Conservation (phyloP, 371 early-diverging fungal genomes). For the Mucor irregularis region DNA sequence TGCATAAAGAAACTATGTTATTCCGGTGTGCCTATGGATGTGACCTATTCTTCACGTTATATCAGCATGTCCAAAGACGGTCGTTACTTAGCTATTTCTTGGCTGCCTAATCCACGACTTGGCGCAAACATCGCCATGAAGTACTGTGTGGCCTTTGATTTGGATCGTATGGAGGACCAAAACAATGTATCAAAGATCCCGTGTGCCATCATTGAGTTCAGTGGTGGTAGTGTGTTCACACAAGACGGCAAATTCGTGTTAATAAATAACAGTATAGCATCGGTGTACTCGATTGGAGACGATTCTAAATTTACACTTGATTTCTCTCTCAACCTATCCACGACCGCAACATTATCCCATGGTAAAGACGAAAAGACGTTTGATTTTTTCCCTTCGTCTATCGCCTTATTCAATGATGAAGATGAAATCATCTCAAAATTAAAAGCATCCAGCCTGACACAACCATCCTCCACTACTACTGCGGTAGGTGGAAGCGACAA, state of each 20-base stretch:
- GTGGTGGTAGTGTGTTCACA: neutral
- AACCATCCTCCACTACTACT: too few relatives aligned
- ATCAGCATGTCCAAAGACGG: neutral
- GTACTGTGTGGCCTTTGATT: neutral
- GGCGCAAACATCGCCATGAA: neutral
- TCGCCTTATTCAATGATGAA: too few relatives aligned
- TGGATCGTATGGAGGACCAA: neutral
- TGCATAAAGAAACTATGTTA: neutral
- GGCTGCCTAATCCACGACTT: neutral
- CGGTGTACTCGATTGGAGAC: too few relatives aligned
- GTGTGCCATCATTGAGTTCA: neutral
- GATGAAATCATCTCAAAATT: too few relatives aligned
- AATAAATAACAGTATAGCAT: too few relatives aligned
- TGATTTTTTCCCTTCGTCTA: too few relatives aligned
- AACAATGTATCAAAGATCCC: neutral
- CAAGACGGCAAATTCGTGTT: neutral
- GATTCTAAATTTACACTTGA: too few relatives aligned
- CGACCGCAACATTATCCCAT: too few relatives aligned
- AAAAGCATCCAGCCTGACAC: too few relatives aligned
- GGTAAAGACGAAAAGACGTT: too few relatives aligned
- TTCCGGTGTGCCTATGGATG: neutral
- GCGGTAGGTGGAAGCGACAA: too few relatives aligned
- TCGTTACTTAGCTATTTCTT: neutral
- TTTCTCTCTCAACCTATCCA: too few relatives aligned
- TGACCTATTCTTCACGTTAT: neutral